Evolutionary conservation across 2,329 filamentous ascomycete species (phyloP).

Genomic region (Chrysoporthe puriensis): DNA sequence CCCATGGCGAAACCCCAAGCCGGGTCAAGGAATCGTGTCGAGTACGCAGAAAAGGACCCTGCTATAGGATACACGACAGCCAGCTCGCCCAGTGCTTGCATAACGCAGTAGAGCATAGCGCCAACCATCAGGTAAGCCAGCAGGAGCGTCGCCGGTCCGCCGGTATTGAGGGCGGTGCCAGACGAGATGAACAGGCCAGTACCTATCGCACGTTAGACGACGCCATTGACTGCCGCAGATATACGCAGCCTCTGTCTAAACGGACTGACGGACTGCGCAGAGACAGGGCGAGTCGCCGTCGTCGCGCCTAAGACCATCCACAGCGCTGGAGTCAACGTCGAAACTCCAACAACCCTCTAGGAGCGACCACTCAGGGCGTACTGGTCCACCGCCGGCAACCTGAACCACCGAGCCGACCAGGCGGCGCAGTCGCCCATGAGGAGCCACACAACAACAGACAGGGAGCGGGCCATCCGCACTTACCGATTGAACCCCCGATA

Average conservation of each 20-base stretch:
- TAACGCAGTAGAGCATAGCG: conserved; percentile 87
- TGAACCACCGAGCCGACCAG: background rate
- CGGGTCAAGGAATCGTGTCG: conserved; percentile 88
- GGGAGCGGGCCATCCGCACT: background rate
- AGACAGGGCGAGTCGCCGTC: background rate
- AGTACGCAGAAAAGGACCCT: conserved; percentile 90
- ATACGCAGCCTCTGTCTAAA: background rate
- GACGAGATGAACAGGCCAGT: conserved; percentile 89
- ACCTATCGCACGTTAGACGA: conserved; percentile 47
- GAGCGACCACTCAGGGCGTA: too few species aligned
- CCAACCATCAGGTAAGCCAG: conserved; percentile 81
- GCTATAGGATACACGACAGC: conserved; percentile 89
- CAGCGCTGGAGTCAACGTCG: background rate
- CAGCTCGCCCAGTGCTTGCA: conserved; percentile 89
- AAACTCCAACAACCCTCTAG: background rate
- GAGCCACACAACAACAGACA: too few species aligned
- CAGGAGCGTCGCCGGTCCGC: conserved; percentile 77
- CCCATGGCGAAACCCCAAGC: conserved; percentile 96
- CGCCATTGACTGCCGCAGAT: background rate
- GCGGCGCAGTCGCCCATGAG: background rate
- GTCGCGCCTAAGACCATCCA: too few species aligned
- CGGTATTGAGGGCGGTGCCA: conserved; percentile 68
- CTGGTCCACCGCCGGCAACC: too few species aligned
- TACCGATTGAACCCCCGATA: conserved; percentile 87
- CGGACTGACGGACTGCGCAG: background rate